Evolutionary conservation across 805 yeast species (phyloP).

Genomic region (Wickerhamiella qilinensis): DNA sequence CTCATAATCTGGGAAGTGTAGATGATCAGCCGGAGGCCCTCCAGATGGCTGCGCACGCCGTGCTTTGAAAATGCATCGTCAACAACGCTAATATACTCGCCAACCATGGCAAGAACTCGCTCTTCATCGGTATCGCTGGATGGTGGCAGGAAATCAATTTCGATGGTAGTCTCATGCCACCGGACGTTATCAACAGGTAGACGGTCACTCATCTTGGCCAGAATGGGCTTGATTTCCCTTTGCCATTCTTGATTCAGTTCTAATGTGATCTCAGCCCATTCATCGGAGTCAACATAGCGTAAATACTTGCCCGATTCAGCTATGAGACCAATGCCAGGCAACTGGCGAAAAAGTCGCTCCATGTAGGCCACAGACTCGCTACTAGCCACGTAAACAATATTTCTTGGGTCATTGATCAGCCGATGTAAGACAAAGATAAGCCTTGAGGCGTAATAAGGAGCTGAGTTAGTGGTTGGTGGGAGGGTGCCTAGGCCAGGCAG

Average conservation of each 20-base stretch:
- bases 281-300: slow-evolving; percentile 21
- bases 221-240: slow-evolving; percentile 36
- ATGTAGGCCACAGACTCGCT: slow-evolving; percentile 46
- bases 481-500: neutral
- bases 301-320: slow-evolving; percentile 86
- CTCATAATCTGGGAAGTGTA: slow-evolving; percentile 44
- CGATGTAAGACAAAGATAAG: slow-evolving; percentile 38
- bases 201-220: slow-evolving; percentile 52
- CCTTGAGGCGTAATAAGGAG: slow-evolving; percentile 11
- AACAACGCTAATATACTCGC: slow-evolving; percentile 72
- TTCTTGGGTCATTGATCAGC: slow-evolving; percentile 38
- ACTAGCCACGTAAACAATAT: slow-evolving; percentile 58
- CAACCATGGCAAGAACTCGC: slow-evolving; percentile 51
- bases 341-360: slow-evolving; percentile 50
- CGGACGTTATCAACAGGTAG: slow-evolving; percentile 64
- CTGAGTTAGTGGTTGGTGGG: neutral
- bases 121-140: slow-evolving; percentile 31
- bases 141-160: slow-evolving; percentile 50
- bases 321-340: slow-evolving; percentile 59
- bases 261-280: slow-evolving; percentile 40
- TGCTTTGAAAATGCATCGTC: slow-evolving; percentile 53
- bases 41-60: slow-evolving; percentile 62
- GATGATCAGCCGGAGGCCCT: slow-evolving; percentile 52
- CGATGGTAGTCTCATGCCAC: slow-evolving; percentile 58
- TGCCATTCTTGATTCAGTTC: slow-evolving; percentile 32